Evolutionary conservation across 2,329 filamentous ascomycete species (phyloP).

Genomic region (Cladosporium cucumerinum): DNA sequence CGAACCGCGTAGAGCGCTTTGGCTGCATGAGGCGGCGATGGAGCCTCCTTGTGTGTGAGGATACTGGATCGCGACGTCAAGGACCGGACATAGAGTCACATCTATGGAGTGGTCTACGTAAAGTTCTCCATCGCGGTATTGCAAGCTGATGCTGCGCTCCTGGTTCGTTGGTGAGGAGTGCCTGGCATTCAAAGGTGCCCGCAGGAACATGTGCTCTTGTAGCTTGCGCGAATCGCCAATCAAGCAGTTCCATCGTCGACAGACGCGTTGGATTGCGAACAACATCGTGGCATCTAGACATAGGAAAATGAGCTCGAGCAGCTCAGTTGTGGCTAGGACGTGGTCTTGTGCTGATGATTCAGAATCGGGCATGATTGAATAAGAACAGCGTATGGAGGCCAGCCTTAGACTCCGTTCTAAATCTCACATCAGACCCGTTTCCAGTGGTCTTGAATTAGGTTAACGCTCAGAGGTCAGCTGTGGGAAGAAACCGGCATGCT

Average conservation of each 20-base stretch:
- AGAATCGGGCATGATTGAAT: neutral
- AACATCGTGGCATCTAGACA: neutral
- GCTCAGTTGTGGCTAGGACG: conserved; percentile 1
- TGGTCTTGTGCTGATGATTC: neutral
- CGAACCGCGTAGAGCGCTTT: conserved; percentile 1
- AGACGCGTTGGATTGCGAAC: conserved; percentile 2
- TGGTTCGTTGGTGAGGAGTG: neutral
- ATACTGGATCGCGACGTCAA: neutral
- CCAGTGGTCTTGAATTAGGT: neutral
- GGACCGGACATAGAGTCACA: neutral
- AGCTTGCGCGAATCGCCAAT: neutral
- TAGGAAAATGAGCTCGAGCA: conserved; percentile 5
- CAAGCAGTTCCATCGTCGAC: neutral
- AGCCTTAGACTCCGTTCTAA: neutral
- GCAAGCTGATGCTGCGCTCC: neutral
- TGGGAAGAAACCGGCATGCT: neutral
- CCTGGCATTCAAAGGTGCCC: neutral
- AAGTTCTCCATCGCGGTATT: neutral
- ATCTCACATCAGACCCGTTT: neutral
- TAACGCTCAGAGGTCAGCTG: neutral
- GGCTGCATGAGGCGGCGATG: neutral
- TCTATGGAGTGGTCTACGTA: too few species aligned
- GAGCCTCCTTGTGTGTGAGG: neutral
- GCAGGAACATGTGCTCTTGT: conserved; percentile 6
- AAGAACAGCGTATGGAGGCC: neutral